Percentiles rank a stretch among this genome's conserved stretches.
Evolutionary conservation across 371 early-diverging fungal species (phyloP).

Genomic region (Sporodiniella umbellata): DNA sequence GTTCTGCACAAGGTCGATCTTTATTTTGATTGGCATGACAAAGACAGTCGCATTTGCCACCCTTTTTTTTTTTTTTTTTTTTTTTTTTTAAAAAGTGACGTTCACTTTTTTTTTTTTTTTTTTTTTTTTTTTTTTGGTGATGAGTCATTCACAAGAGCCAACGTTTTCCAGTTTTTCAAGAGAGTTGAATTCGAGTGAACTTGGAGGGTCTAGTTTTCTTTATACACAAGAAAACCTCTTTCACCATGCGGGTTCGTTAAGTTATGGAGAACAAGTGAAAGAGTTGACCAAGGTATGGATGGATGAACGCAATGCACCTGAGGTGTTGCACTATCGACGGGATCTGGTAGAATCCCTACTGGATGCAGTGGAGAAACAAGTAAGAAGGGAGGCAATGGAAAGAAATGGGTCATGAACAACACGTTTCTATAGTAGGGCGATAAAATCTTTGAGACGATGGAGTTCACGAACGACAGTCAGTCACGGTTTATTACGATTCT

Average conservation of each 20-base stretch:
- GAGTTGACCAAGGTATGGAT: slow-evolving; percentile 63
- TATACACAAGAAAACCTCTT: not conserved
- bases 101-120: not conserved
- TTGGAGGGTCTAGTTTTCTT: slow-evolving; percentile 2
- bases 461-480: slow-evolving; percentile 10
- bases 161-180: not conserved
- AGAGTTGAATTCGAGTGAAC: not conserved
- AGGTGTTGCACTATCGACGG: slow-evolving; percentile 63
- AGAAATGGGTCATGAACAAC: not conserved
- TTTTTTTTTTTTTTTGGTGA: not conserved
- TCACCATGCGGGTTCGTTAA: slow-evolving; percentile 5
- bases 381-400: too few relatives aligned
- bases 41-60: too few relatives aligned
- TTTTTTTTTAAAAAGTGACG: too few relatives aligned
- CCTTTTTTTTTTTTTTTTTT: too few relatives aligned
- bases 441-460: slow-evolving; percentile 17
- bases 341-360: slow-evolving; percentile 56
- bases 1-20: too few relatives aligned
- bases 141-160: not conserved
- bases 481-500: slow-evolving; percentile 57
- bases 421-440: slow-evolving; percentile 7
- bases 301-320: slow-evolving; percentile 79
- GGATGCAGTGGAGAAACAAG: slow-evolving; percentile 64
- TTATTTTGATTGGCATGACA: too few relatives aligned
- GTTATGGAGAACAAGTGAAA: slow-evolving; percentile 2